Base-by-base conservation (phyloP, 352 stramenopile genomes). In the Aphanomyces stellatus region DNA sequence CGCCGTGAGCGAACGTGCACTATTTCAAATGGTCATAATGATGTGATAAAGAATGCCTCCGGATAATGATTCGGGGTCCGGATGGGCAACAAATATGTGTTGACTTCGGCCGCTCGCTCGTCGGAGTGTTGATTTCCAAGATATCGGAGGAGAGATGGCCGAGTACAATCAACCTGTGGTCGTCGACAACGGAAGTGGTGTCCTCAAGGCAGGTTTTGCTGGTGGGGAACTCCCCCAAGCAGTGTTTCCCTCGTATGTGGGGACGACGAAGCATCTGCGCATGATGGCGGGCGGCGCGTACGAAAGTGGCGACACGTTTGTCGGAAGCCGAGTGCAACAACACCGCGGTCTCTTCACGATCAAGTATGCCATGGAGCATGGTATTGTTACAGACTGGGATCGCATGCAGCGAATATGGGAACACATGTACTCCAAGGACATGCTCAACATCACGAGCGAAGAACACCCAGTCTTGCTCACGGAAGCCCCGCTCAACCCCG, bases 371-470 rank as follows among this genome's bases (percentile, higher is more conserved):
- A 91, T 96, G 81, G 81, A 95, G 73, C 84, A 92, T 59, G 89
- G 89, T 49, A 74, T 95, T 3, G 80, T 96, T 43, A 84, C 76
- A 51, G 81, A 96, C 76, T 94, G 85, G 82, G 88, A 81, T 57
- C 76, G 73, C 46, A 94, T 97, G 86, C 84, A 96, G 59, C 84
- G 85, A 53, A 88, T 97, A 69, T 90, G 88, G 88, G 77, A 95
- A 71, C 87, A 96, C 70, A 76, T 95, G 22, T 95, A 94, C 74
- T 88, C 87, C 27, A 91, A 92, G 72, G 84, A 94, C 53, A 90
- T 90, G 84, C 81, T 93, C 43, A 88, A 91, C 70, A 82, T 93
- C 46, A 79, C 88, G 72, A 91, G 82, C 71, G 84, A 93, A 66
- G 84, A 93, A 70, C 84, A 91, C 69, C 82, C 84, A 0, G 83